Conservation (phyloP, 805 yeast species). For the Saturnispora serradocipensis region DNA sequence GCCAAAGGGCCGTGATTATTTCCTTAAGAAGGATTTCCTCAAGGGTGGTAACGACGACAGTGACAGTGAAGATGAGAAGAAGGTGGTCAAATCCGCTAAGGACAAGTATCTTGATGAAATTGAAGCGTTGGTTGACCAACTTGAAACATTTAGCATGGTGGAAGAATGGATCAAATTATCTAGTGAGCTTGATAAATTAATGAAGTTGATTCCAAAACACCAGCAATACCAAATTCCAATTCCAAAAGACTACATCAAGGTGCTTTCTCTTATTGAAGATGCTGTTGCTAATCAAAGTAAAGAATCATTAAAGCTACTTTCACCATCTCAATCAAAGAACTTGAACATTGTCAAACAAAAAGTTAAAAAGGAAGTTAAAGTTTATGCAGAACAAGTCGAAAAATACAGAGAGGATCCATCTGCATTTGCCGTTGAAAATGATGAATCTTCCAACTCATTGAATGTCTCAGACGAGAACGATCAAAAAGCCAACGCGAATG, state of each 20-base stretch:
- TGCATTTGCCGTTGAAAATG: conserved; percentile 38
- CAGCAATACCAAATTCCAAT: conserved; percentile 67
- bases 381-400: conserved; percentile 50
- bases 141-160: conserved; percentile 58
- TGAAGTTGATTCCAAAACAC: conserved; percentile 56
- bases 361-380: conserved; percentile 69
- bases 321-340: conserved; percentile 76
- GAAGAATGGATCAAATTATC: conserved; percentile 75
- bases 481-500: conserved; percentile 17
- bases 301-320: conserved; percentile 54
- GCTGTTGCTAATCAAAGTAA: conserved; percentile 42
- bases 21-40: conserved; percentile 23
- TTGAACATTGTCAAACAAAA: conserved; percentile 84
- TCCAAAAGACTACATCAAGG: conserved; percentile 63
- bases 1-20: conserved; percentile 29
- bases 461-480: neutral
- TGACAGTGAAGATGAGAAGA: conserved; percentile 53
- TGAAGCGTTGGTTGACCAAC: conserved; percentile 51
- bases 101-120: conserved; percentile 89
- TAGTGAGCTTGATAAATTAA: conserved; percentile 69
- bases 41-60: conserved; percentile 32
- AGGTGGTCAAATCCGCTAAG: conserved; percentile 86
- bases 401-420: conserved; percentile 64
- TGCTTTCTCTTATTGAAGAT: conserved; percentile 65
- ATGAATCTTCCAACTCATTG: neutral